Evolutionary conservation across 1,139 yeast species (phyloP).

Genomic region (Groenewaldozyma auringiensis): DNA sequence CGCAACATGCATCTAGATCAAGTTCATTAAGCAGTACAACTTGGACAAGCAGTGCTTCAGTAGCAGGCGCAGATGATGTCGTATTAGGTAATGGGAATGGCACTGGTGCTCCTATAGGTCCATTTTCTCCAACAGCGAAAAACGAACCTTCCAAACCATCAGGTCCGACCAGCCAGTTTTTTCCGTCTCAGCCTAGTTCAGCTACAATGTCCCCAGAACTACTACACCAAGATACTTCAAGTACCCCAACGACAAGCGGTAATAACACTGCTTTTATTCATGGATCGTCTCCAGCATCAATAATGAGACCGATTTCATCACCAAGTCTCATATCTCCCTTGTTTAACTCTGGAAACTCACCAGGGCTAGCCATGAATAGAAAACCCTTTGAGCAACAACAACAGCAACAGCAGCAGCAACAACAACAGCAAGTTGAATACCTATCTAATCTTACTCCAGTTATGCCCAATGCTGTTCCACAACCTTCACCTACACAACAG

Average conservation of each 20-base stretch:
- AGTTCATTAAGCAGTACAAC: slow-evolving; percentile 20
- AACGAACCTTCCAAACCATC: not conserved
- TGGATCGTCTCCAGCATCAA: not conserved
- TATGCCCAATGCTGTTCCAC: not conserved
- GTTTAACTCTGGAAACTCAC: not conserved
- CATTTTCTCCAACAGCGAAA: not conserved
- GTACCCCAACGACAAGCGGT: too few species aligned
- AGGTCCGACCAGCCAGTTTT: not conserved
- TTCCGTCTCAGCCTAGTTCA: not conserved
- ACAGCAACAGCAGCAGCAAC: not conserved
- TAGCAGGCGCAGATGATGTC: not conserved
- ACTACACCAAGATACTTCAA: not conserved
- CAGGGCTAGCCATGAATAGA: not conserved
- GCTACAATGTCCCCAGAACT: slow-evolving; percentile 1
- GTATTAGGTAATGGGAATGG: not conserved
- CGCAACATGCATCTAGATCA: slow-evolving; percentile 16
- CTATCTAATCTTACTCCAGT: not conserved
- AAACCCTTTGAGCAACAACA: not conserved
- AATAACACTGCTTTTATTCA: too few species aligned
- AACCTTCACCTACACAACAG: not conserved
- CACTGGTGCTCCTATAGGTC: not conserved
- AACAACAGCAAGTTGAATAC: not conserved
- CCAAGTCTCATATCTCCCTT: not conserved
- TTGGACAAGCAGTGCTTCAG: slow-evolving; percentile 12
- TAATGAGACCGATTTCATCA: not conserved